Conservation (phyloP, 352 stramenopile species). For the Globisporangium polare region DNA sequence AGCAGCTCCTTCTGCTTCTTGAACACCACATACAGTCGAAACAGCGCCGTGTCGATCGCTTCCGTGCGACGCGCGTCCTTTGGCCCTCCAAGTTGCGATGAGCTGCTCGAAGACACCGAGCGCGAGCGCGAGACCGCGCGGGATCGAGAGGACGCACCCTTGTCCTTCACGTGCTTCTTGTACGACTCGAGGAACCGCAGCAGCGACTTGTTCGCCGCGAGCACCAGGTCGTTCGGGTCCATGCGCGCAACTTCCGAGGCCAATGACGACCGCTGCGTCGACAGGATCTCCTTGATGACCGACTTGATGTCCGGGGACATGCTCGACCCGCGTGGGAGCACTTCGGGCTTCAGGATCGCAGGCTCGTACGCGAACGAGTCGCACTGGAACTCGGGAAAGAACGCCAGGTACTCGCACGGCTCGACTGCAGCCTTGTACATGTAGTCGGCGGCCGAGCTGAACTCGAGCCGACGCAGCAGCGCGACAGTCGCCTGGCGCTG, state of each 20-base stretch:
- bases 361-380: slow-evolving; percentile 83
- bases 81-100: slow-evolving; percentile 16
- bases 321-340: slow-evolving; percentile 69
- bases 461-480: slow-evolving; percentile 74
- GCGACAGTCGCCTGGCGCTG: slow-evolving; percentile 81
- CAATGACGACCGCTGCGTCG: slow-evolving; percentile 39
- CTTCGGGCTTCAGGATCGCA: slow-evolving; percentile 75
- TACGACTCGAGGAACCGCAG: slow-evolving; percentile 81
- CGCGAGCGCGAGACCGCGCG: slow-evolving; percentile 35
- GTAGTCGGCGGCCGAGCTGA: slow-evolving; percentile 71
- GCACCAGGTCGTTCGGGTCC: slow-evolving; percentile 51
- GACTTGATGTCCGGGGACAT: slow-evolving; percentile 73
- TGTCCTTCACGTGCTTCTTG: slow-evolving; percentile 82
- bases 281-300: slow-evolving; percentile 69
- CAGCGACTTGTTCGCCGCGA: slow-evolving; percentile 62
- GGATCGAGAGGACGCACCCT: slow-evolving; percentile 31
- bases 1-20: slow-evolving; percentile 79
- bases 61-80: slow-evolving; percentile 76
- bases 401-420: slow-evolving; percentile 82
- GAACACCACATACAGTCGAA: slow-evolving; percentile 76
- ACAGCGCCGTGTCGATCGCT: slow-evolving; percentile 82
- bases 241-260: slow-evolving; percentile 54
- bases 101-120: slow-evolving; percentile 27
- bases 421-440: slow-evolving; percentile 86
- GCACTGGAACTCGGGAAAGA: slow-evolving; percentile 82